Base-by-base conservation (phyloP, 371 early-diverging fungal genomes). In the Encephalitozoon romaleae region DNA sequence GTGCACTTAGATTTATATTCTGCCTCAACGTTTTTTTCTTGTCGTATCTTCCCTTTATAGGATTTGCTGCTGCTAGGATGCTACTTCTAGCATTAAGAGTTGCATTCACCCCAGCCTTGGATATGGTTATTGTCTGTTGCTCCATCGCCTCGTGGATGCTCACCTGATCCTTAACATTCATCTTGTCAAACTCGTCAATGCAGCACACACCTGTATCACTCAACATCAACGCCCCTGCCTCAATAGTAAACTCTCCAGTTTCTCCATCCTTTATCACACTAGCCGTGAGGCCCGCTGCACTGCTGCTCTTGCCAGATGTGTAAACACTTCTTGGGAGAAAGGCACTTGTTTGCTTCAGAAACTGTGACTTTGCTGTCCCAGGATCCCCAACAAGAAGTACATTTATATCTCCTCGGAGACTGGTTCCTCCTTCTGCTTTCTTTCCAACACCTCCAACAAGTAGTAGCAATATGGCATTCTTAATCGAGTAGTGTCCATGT, bases 141-240 rank as follows among this genome's bases (percentile, higher is more conserved):
- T 98, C 98, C 99, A 98, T 98, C 15, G 96, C 99, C 87, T 98
- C 99, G 88, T 98, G 98, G 85, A 99, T 97, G 52, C 95, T 93
- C n/a, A 96, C 95, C 85, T 95, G 96, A 87, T 99, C 99, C 75
- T 87, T 87, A 34, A 92, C 82, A 76, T 96, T 94, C 98, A 99
- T 97, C 87, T 98, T 98, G 85, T 98, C 98, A 84, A 98, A 98
- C 85, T 98, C 99, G 85, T 98, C 98, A 78, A 99, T 99, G 75
- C 93, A 93, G 86, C 98, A 98, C 65, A 99, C 69, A 85, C 92
- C 92, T 82, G 94, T 93, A 85, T 99, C 99, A n/a, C 95, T 95
- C 76, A 99, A 87, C 94, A 98, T 94, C 54, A 99, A 87, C 9
- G 99, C 98, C 77, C 99, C 99, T 15, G 97, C 98, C 83, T 99